Evolutionary conservation across 2,329 filamentous ascomycete species (phyloP), one percentile per base, ranked within the genome.

Genomic region (Hortaea werneckii): DNA sequence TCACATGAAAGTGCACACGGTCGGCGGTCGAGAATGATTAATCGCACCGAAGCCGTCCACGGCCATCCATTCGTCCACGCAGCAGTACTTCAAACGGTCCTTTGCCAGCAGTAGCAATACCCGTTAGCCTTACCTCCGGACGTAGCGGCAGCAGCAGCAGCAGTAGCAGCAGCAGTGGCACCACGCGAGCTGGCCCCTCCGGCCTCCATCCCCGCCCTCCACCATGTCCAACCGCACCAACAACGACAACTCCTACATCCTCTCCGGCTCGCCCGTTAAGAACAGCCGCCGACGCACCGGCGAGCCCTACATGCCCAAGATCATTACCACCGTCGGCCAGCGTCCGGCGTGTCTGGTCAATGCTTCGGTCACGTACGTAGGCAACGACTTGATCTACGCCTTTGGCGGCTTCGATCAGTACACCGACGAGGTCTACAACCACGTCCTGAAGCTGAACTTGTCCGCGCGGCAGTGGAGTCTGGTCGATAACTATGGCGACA

Each of bases 361-460:
- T 72, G 92, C 92, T 43, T 96, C 92, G 1, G 90, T 96, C 50
- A 98, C 92, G n/a, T 95, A 95, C 65, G 95, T 92, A 60, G 89
- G 89, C 49, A 92, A 95, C 68, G 92, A 96, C 64, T 82, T 92
- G 66, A 96, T 98, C 58, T 96, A 94, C 67, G 92, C 90, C 8
- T 98, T 98, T 72, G 92, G 92, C 38, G 92, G 92, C 12, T 98
- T 98, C 61, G 92, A 98, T 63, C 90, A 96, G 67, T 96, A 95
- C 63, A 98, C 92, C 0, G 92, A 98, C 65, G 92, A 98, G 71
- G 83, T 98, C 12, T 98, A 98, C 69, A 98, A 98, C 62, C 92
- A 98, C 69, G 92, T 98, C 37, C 74, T 98, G 52, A 83, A 81
- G 58, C 71, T 98, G 43, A 89, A 98, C 64, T 76, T 98, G 52